Evolutionary conservation across 306 rosid species (phyloP).

Genomic region (Argentina anserina): DNA sequence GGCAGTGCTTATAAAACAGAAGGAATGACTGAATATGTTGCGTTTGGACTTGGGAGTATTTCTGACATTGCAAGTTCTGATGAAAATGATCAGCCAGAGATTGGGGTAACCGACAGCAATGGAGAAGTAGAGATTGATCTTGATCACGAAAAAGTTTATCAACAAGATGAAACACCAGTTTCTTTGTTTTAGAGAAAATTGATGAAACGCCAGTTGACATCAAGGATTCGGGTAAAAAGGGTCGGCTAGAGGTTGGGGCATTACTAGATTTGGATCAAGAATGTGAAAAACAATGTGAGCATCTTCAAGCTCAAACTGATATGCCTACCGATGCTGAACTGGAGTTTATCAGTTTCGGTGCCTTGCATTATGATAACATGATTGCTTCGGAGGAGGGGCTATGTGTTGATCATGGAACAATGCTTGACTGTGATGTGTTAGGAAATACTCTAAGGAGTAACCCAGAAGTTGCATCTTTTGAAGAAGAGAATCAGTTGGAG

Average conservation of each 20-base stretch:
- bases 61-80: background rate
- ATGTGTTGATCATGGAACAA: background rate
- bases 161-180: background rate
- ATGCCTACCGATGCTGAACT: background rate
- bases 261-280: background rate
- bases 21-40: background rate
- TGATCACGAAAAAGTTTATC: background rate
- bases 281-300: background rate
- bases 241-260: background rate
- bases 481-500: background rate
- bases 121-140: background rate
- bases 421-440: background rate
- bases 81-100: background rate
- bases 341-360: background rate
- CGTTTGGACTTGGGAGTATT: background rate
- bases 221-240: background rate
- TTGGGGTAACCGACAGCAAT: background rate
- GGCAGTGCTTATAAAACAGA: slow-evolving; percentile 11
- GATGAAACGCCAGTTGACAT: background rate
- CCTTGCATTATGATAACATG: background rate
- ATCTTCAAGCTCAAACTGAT: background rate
- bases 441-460: background rate
- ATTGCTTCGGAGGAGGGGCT: background rate
- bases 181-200: too few species aligned
- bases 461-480: background rate